Base-by-base conservation (phyloP, 106 monocot species). In the Allium sativum region DNA sequence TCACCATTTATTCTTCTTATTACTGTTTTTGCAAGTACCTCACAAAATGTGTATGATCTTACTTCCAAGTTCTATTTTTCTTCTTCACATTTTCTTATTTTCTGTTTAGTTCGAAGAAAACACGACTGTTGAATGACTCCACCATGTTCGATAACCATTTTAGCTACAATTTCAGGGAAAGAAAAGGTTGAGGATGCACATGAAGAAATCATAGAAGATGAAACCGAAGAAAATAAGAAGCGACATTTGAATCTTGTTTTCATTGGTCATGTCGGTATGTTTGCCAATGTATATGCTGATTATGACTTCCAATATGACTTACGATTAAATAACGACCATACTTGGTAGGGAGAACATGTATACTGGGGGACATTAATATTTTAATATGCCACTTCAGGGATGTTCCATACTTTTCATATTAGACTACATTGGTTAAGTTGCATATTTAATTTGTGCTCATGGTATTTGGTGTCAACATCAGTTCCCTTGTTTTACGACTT, bases 261-360 rank as follows among this genome's bases (percentile, higher is more conserved):
- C 66, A 92, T 92, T 65, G 92, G 92, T 53, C 92, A 92, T 77
- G 92, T 92, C 50, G 92, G 92, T 92, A 79, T 59, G 87, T 73
- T 18, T 66, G 18, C 45, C 18, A 50, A 31, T 31, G 1, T 31
- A 31, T 31, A 31, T 31, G 31, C 31, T 31, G 31, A 31, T 31
- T 31, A 31, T 31, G 31, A 31, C 31, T 31, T 31, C 2, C 31
- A 31, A 31, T 31, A 31, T 31, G 31, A 31, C 31, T 31, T 31
- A 31, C 31, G 5, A 31, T 31, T 31, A 31, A 31, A 31, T 31
- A 31, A 31, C 1, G 31, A 31, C 5, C 31, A 31, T 2, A 31
- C 31, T 31, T 31, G 5, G 2, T 31, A 31, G 31, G 5, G 31
- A 31, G 31, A 31, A 31, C 5, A 31, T 31, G 31, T 31, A 31